A percentile compares a stretch with the other conserved stretches of the same genome.
Evolutionary conservation across 2,329 filamentous ascomycete genomes (phyloP).

Genomic region (Emericellopsis atlantica): DNA sequence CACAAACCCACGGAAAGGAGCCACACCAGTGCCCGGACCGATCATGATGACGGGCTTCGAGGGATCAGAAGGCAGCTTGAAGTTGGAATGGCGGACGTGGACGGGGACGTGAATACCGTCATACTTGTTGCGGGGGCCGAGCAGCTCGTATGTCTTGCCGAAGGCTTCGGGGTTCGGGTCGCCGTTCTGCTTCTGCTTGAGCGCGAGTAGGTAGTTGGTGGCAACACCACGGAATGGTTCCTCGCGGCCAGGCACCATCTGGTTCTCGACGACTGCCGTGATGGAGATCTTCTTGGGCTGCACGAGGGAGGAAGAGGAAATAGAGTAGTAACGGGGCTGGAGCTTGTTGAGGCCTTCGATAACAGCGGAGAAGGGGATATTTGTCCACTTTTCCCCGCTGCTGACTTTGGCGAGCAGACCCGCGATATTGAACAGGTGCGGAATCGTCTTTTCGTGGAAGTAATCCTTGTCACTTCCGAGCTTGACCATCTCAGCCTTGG

Average conservation of each 20-base stretch:
- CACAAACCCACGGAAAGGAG: constrained; percentile 89
- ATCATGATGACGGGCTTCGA: constrained; percentile 92
- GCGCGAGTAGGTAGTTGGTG: constrained; percentile 88
- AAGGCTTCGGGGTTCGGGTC: constrained; percentile 72
- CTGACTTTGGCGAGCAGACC: constrained; percentile 65
- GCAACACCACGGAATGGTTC: constrained; percentile 85
- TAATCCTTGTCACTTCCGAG: constrained; percentile 91
- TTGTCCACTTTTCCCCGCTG: constrained; percentile 64
- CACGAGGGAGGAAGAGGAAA: constrained; percentile 89
- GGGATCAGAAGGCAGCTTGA: constrained; percentile 94
- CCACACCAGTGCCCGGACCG: constrained; percentile 90
- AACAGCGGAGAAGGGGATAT: constrained; percentile 84
- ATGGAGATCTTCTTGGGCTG: constrained; percentile 93
- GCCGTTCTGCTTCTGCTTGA: constrained; percentile 94
- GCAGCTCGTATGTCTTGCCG: constrained; percentile 75
- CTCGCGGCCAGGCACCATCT: constrained; percentile 63
- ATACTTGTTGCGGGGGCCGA: constrained; percentile 90
- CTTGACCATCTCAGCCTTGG: constrained; percentile 79
- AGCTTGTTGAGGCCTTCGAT: constrained; percentile 92
- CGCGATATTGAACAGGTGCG: constrained; percentile 79
- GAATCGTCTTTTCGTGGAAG: constrained; percentile 75
- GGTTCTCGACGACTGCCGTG: constrained; percentile 85
- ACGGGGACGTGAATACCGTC: constrained; percentile 91
- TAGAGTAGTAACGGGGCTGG: constrained; percentile 97
- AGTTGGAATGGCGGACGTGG: constrained; percentile 95